Evolutionary conservation across 805 yeast genomes (phyloP), one percentile per base, ranked within the genome.

Genomic region (Yarrowia sp.): DNA sequence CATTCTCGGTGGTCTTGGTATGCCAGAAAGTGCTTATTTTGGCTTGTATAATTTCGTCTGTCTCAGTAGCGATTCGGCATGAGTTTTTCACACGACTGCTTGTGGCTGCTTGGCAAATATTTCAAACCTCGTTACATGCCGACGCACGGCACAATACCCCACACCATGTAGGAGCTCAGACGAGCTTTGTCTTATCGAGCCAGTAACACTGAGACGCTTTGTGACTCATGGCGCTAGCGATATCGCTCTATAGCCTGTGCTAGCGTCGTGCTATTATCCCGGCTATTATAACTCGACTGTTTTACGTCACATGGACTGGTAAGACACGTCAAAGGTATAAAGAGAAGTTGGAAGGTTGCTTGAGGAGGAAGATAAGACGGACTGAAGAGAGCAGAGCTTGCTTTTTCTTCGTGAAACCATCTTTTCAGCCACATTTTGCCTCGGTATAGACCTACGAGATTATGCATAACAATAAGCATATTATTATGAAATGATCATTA

Each of bases 101-200:
- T 26, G 32, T 26, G 32, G 32, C 32, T 26, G 32, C 32, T 26
- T 26, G 32, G 32, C 32, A 26, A 26, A 5, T 5, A 5, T 26
- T 26, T 26, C 32, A 38, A 11, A 38, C 40, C 10, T 38, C 40
- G 40, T 10, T 26, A 38, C 40, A 10, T 9, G 12, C 40, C 8
- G 12, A 50, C 41, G 56, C 56, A 50, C 41, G 43, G 58, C 42
- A 32, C 42, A 15, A 36, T 52, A 36, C 58, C 58, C 42, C 56
- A 50, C 41, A 35, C 22, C 35, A 50, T 35, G 42, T 16, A 15
- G 22, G 56, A 15, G 56, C 41, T 16, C 58, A 7, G 10, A 16
- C 15, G 42, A 52, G 14, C 56, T 36, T 52, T 52, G 58, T 52
- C 56, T 52, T 52, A 36, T 36, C 58, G 10, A 7, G 14, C 41